phyloP scores from a whole-genome alignment of 179 eudicot genomes.

The Silene vulgaris region DNA sequence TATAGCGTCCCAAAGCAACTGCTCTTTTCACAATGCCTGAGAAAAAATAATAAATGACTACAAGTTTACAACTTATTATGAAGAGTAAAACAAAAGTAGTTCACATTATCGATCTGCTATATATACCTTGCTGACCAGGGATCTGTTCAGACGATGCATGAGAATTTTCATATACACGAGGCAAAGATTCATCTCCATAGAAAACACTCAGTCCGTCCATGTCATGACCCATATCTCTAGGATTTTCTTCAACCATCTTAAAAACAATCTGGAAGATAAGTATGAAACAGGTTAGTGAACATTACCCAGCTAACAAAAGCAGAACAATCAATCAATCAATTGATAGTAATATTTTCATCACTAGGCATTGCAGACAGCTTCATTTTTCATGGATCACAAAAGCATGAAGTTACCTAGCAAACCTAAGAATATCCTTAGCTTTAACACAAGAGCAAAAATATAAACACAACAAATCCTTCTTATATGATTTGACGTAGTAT shows the following conservation, averaged over 20 bases:
- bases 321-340: neutral
- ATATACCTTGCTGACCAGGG: conserved; percentile 69
- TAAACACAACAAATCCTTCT: neutral
- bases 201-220: conserved; percentile 68
- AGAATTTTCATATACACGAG: conserved; percentile 93
- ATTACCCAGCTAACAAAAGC: neutral
- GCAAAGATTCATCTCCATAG: conserved; percentile 87
- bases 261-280: conserved; percentile 61
- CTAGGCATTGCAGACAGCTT: neutral
- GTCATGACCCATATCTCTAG: conserved; percentile 85
- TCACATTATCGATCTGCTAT: neutral
- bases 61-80: too few species aligned
- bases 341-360: neutral
- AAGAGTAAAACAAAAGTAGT: too few species aligned
- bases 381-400: neutral
- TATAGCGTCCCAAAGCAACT: conserved; percentile 81
- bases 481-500: neutral
- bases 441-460: neutral
- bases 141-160: conserved; percentile 84
- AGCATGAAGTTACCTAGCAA: neutral
- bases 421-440: neutral
- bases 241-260: conserved; percentile 91
- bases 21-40: conserved; percentile 91
- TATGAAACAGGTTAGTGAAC: conserved; percentile 13
- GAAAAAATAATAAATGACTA: too few species aligned